Conservation (phyloP, 768 basidiomycete species). For the Leccinum arenicola region DNA sequence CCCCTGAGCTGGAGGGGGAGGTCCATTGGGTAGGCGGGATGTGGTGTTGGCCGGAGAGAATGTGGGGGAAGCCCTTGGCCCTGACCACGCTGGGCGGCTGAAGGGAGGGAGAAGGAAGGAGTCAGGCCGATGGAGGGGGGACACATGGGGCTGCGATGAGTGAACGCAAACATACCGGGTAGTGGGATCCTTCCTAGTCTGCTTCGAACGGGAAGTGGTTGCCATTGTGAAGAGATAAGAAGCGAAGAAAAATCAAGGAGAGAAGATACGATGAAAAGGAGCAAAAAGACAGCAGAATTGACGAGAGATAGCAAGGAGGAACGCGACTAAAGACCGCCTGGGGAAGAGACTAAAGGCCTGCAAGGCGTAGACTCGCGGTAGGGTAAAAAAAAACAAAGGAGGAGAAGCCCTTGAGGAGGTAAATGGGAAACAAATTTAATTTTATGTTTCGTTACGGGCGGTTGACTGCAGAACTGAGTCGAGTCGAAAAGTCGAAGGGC, state of each 20-base stretch:
- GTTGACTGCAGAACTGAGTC: slow-evolving; percentile 23
- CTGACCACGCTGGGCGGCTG: slow-evolving; percentile 60
- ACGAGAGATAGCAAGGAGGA: slow-evolving; percentile 33
- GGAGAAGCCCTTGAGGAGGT: slow-evolving; percentile 19
- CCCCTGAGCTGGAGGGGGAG: slow-evolving; percentile 34
- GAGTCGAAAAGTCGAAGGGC: slow-evolving; percentile 27
- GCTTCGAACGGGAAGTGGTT: slow-evolving; percentile 60
- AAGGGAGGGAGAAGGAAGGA: slow-evolving; percentile 9
- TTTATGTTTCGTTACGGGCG: slow-evolving; percentile 29
- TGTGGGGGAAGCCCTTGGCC: slow-evolving; percentile 66
- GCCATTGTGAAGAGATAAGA: slow-evolving; percentile 47
- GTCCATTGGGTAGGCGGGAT: slow-evolving; percentile 43
- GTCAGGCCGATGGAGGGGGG: slow-evolving; percentile 8
- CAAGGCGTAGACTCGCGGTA: slow-evolving; percentile 18
- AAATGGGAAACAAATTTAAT: slow-evolving; percentile 23
- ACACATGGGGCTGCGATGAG: slow-evolving; percentile 13
- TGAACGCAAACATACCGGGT: slow-evolving; percentile 44
- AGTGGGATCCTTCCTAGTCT: slow-evolving; percentile 56
- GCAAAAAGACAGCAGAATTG: slow-evolving; percentile 34
- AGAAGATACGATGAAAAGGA: slow-evolving; percentile 23
- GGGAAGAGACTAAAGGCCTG: slow-evolving; percentile 18
- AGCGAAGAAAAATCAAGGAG: slow-evolving; percentile 30
- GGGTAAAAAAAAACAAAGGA: slow-evolving; percentile 7
- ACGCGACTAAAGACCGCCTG: slow-evolving; percentile 31
- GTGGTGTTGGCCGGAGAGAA: slow-evolving; percentile 52